Conservation (phyloP, 2,329 filamentous ascomycete genomes). For the Cercospora zeae-maydis region DNA sequence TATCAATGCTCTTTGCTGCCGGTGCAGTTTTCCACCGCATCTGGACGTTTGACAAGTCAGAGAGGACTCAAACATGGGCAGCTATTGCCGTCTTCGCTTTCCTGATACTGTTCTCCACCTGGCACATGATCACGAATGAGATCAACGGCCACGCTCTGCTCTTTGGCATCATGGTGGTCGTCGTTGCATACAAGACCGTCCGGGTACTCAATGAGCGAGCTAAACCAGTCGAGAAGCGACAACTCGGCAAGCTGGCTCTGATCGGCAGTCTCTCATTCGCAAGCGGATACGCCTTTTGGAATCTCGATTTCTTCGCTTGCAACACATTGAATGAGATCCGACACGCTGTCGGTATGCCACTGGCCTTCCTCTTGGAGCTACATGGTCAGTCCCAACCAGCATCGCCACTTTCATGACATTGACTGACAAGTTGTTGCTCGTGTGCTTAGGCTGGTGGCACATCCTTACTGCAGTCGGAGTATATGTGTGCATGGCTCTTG, state of each 20-base stretch:
- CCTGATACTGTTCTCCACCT: not conserved
- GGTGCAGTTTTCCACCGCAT: not conserved
- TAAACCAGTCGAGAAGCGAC: not conserved
- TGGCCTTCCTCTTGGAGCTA: not conserved
- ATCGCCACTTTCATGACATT: not conserved
- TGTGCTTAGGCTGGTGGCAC: not conserved
- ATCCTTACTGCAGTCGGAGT: not conserved
- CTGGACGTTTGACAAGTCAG: not conserved
- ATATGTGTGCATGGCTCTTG: not conserved
- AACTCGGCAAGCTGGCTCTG: not conserved
- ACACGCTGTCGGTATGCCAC: not conserved
- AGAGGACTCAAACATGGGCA: not conserved
- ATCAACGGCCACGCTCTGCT: not conserved
- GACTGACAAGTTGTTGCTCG: not conserved
- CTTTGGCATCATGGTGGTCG: not conserved
- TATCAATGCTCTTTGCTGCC: not conserved
- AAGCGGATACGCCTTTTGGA: not conserved
- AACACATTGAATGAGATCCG: not conserved
- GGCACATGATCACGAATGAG: conserved; percentile 1
- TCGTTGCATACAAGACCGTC: not conserved
- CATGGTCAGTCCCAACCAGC: not conserved
- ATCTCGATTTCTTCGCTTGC: not conserved
- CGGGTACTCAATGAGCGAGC: not conserved
- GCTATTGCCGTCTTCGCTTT: not conserved
- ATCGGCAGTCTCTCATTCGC: not conserved